Base-by-base conservation (phyloP, 768 basidiomycete species). In the Psilocybe subaeruginosa region DNA sequence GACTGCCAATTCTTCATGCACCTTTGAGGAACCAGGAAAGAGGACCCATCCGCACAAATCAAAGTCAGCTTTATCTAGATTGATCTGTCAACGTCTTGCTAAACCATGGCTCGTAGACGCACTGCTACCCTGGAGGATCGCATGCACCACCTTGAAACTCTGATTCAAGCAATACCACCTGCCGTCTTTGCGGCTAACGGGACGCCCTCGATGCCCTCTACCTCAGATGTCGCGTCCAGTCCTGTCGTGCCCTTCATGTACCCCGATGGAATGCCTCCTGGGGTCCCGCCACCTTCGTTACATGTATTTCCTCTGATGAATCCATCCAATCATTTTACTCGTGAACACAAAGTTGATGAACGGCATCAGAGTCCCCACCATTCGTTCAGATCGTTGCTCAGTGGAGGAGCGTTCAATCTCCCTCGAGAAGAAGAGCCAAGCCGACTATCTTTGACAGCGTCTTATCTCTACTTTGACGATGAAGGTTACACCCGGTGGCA, bases 401-500 rank as follows among this genome's bases (percentile, higher is more conserved):
- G 66, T 60, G 72, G 66, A 59, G 72, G 62, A 6, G 73, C 72
- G 45, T 78, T 72, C 65, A 60, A 74, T 48, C 63, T 61, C 46
- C 58, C 65, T 54, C 66, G 52, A 29, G 66, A 66, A 1, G 68
- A 75, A 33, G 87, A 87, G 51, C 74, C 83, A 19, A 73, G 76
- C 6, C 88, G 86, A 29, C 83, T 87, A 75, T 86, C 88, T 0
- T 72, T 92, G 46, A 84, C 88, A 0, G 89, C 91, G 1, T 91
- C 91, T 0, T 94, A 94, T 71, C 82, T 94, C 35, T 94, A 94
- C 70, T 87, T 91, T 61, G 92, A 94, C 64, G 92, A 94, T 69
- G 91, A 93, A 71, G 92, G 92, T 2, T 91, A 88, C 70, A 91
- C 92, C 0, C 78, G 92, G 59, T 94, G 92, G 92, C 92, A 94